These are phyloP conservation scores for Brasenia schreberi DNA, from an alignment of 164 flowering plant species.

Conservation along the genomic window DNA sequence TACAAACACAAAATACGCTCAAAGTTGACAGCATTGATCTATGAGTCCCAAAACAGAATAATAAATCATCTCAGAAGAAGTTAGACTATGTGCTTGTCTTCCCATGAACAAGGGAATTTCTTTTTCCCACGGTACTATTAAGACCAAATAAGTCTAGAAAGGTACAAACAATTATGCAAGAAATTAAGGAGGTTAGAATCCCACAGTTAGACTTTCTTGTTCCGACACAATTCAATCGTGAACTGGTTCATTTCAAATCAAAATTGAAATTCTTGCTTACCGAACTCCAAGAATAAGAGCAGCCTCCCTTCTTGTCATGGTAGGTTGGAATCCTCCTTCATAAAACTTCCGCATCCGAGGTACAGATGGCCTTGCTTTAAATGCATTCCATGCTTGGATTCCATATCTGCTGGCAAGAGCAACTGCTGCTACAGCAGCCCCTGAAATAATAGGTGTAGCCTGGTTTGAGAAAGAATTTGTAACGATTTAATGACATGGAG, in stretches of 20 bases:
- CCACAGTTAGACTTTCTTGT: no score
- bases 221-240: not conserved
- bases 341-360: conserved; percentile 64
- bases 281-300: conserved; percentile 87
- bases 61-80: no score
- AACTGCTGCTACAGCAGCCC: conserved; percentile 70
- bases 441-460: conserved; percentile 66
- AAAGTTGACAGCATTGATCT: no score
- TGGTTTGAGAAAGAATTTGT: conserved; percentile 4
- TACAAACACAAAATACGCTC: no score
- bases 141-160: no score
- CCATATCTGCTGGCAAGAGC: conserved; percentile 80
- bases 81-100: no score
- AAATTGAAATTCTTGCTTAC: conserved; percentile 17
- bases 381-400: conserved; percentile 80
- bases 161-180: no score
- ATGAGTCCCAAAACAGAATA: no score
- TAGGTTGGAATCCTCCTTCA: conserved; percentile 85
- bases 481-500: no score
- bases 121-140: no score
- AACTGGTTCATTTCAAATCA: not conserved
- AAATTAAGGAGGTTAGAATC: no score
- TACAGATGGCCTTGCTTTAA: conserved; percentile 64
- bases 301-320: conserved; percentile 89
- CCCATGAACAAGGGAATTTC: no score